These are phyloP conservation scores for Blastobotrys parvus DNA, from an alignment of 805 yeast genomes.

Conservation along the genomic window DNA sequence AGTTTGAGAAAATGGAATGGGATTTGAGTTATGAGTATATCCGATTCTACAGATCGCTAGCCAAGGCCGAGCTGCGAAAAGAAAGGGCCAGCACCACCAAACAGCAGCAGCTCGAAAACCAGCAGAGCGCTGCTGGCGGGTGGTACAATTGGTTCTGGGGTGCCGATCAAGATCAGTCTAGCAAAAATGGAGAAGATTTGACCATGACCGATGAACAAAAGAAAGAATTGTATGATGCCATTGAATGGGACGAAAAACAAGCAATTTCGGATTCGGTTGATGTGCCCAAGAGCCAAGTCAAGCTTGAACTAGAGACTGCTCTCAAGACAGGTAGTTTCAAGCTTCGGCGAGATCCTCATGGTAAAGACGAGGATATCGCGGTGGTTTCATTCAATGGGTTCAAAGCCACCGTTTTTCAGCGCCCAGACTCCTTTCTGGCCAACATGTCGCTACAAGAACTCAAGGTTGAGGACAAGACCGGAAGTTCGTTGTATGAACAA, in stretches of 20 bases:
- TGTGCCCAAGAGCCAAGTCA: conserved; percentile 64
- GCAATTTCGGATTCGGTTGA: conserved; percentile 34
- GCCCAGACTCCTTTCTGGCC: conserved; percentile 69
- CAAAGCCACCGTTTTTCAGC: conserved; percentile 57
- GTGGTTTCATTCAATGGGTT: conserved; percentile 80
- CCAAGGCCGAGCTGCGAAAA: conserved; percentile 56
- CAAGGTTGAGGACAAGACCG: conserved; percentile 80
- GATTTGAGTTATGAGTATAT: conserved; percentile 68
- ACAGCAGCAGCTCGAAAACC: conserved; percentile 3
- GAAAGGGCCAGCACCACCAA: conserved; percentile 29
- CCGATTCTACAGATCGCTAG: conserved; percentile 73
- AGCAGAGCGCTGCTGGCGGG: conserved; percentile 6
- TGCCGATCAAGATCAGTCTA: conserved; percentile 1
- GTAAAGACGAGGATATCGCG: conserved; percentile 44
- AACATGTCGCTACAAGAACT: conserved; percentile 73
- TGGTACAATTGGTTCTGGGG: conserved; percentile 29
- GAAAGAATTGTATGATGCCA: conserved; percentile 84
- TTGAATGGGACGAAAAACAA: conserved; percentile 75
- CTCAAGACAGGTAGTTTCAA: conserved; percentile 72
- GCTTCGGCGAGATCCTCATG: conserved; percentile 37
- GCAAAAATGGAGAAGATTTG: conserved; percentile 26
- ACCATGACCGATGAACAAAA: conserved; percentile 78
- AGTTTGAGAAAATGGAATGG: conserved; percentile 47
- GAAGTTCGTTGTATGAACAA: conserved; percentile 71
- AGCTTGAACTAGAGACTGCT: conserved; percentile 57